These are phyloP conservation scores for Alternaria tenuissima DNA, from an alignment of 2,329 filamentous ascomycete genomes.

Conservation along the genomic window DNA sequence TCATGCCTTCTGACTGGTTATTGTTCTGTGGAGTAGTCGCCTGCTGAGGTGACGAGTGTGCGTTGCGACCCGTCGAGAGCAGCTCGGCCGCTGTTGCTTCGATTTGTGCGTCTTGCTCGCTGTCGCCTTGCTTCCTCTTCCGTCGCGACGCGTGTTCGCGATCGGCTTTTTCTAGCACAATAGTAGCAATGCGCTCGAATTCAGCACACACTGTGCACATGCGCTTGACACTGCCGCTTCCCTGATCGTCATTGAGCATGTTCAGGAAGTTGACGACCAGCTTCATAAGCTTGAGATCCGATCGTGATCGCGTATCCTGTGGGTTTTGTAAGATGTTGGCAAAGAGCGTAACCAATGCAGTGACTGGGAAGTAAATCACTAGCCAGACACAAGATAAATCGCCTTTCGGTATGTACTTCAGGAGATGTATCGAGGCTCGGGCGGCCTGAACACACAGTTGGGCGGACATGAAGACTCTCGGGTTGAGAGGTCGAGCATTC, in stretches of 20 bases:
- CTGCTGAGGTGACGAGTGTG: slow-evolving; percentile 40
- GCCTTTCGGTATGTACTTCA: slow-evolving; percentile 95
- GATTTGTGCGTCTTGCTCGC: slow-evolving; percentile 54
- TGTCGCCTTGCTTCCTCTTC: slow-evolving; percentile 79
- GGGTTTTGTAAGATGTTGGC: slow-evolving; percentile 97
- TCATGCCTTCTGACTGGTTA: slow-evolving; percentile 31
- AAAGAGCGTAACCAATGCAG: slow-evolving; percentile 91
- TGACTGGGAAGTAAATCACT: slow-evolving; percentile 95
- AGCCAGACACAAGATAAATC: slow-evolving; percentile 97
- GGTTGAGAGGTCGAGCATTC: slow-evolving; percentile 89
- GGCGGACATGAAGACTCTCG: slow-evolving; percentile 91
- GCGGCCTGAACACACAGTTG: slow-evolving; percentile 92
- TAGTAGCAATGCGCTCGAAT: slow-evolving; percentile 91
- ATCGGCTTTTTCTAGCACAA: slow-evolving; percentile 90
- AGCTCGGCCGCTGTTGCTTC: slow-evolving; percentile 49
- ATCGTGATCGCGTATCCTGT: slow-evolving; percentile 83
- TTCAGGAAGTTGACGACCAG: slow-evolving; percentile 91
- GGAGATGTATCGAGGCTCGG: slow-evolving; percentile 87
- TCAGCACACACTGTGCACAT: slow-evolving; percentile 96
- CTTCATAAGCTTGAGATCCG: slow-evolving; percentile 90
- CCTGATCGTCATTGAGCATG: slow-evolving; percentile 86
- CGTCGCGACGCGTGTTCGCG: slow-evolving; percentile 80
- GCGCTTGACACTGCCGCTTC: slow-evolving; percentile 87
- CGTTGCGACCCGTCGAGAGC: slow-evolving; percentile 39
- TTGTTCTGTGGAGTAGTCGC: slow-evolving; percentile 29